phyloP scores from a whole-genome alignment of 352 stramenopile genomes.

The Globisporangium spiculum region DNA sequence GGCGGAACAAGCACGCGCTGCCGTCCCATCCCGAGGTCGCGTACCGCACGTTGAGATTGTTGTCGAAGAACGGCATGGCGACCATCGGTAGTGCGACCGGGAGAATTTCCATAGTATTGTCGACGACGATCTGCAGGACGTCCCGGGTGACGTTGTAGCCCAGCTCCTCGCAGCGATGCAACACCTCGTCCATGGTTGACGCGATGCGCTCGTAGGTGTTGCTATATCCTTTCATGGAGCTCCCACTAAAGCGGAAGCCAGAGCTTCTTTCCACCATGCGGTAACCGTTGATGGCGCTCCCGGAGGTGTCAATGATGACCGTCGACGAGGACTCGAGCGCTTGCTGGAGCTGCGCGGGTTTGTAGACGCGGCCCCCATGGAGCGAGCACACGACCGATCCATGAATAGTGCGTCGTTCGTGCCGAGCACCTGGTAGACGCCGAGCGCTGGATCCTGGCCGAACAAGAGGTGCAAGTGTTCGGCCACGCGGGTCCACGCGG shows the following conservation, averaged over 20 bases:
- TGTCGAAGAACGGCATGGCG: too few species aligned
- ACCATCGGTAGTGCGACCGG: neutral
- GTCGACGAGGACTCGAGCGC: neutral
- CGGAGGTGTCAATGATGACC: neutral
- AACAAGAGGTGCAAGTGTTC: neutral
- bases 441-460: conserved; percentile 10
- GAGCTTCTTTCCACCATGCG: neutral
- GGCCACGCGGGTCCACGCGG: neutral
- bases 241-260: neutral
- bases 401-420: conserved; percentile 39
- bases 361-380: conserved; percentile 17
- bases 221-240: neutral
- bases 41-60: neutral
- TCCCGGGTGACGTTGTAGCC: neutral
- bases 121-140: neutral
- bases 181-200: neutral
- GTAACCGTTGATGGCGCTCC: neutral
- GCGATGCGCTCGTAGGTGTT: neutral
- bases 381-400: conserved; percentile 32
- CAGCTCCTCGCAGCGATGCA: neutral
- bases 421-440: conserved; percentile 21
- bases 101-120: neutral
- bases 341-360: conserved; percentile 11
- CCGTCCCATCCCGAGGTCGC: neutral
- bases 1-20: neutral